Percentiles rank a stretch among this genome's conserved stretches.
These are phyloP conservation scores for Ophioceras dolichostomum DNA, from an alignment of 2,329 filamentous ascomycete genomes.

Conservation along the genomic window DNA sequence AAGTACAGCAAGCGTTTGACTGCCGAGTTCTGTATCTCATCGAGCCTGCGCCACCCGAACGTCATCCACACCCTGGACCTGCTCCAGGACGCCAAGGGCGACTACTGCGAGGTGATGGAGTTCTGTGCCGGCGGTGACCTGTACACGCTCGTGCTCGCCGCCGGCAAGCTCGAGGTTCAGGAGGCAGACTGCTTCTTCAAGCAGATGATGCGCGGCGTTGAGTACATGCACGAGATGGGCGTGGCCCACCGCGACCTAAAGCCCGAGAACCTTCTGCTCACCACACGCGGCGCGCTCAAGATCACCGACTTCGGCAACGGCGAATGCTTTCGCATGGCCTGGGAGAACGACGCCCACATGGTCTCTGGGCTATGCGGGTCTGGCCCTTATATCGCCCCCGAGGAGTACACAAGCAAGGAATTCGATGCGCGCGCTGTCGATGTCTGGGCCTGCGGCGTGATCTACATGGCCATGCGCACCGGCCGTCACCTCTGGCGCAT, in stretches of 20 bases:
- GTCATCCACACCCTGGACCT: constrained; percentile 96
- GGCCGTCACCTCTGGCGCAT: constrained; percentile 92
- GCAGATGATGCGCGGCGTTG: constrained; percentile 96
- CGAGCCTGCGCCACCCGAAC: constrained; percentile 89
- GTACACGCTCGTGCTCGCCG: constrained; percentile 83
- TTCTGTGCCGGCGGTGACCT: constrained; percentile 94
- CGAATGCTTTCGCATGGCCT: constrained; percentile 98
- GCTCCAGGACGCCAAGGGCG: constrained; percentile 88
- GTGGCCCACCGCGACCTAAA: constrained; percentile 95
- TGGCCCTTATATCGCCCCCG: constrained; percentile 92
- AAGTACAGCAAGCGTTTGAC: constrained; percentile 97
- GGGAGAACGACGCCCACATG: constrained; percentile 98
- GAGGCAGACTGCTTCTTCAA: constrained; percentile 99
- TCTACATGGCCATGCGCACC: constrained; percentile 99
- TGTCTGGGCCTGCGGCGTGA: constrained; percentile 95
- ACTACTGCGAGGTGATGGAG: constrained; percentile 99
- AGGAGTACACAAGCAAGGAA: constrained; percentile 90
- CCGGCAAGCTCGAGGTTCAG: constrained; percentile 78
- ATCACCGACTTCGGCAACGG: constrained; percentile 99
- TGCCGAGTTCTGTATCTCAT: constrained; percentile 97
- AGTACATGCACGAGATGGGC: constrained; percentile 99
- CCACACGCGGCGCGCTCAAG: constrained; percentile 83
- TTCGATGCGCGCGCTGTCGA: constrained; percentile 97
- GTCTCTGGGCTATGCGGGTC: constrained; percentile 93
- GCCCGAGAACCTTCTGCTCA: constrained; percentile 90